Percentiles rank a stretch among this genome's conserved stretches.
Conservation (phyloP, 306 rosid genomes). For the Cucurbita maxima region DNA sequence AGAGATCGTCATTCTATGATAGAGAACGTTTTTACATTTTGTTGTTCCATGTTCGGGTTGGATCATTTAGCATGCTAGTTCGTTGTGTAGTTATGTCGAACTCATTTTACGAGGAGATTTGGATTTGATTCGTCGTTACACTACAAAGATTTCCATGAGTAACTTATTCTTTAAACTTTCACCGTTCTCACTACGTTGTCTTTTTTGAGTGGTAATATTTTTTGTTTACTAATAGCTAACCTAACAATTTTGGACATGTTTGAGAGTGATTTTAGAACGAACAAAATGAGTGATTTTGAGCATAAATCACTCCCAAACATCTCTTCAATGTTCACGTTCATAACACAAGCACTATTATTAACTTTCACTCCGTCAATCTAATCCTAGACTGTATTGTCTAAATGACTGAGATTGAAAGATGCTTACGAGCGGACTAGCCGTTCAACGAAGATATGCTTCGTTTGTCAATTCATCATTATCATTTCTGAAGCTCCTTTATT, state of each 20-base stretch:
- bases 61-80: neutral
- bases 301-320: no score
- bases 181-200: neutral
- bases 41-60: neutral
- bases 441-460: neutral
- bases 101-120: neutral
- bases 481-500: neutral
- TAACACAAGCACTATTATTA: neutral
- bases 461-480: neutral
- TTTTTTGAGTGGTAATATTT: neutral
- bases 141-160: no score
- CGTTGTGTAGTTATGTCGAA: neutral
- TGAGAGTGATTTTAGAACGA: no score
- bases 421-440: neutral
- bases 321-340: neutral
- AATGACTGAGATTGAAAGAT: neutral
- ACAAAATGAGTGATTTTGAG: no score
- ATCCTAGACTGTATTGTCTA: neutral
- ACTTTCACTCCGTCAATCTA: neutral
- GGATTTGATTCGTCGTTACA: no score
- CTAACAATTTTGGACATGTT: no score
- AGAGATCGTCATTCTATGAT: neutral
- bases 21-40: neutral
- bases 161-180: neutral
- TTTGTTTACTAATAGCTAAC: neutral